Base-by-base conservation (phyloP, 306 rosid genomes). In the Lablab purpureus region DNA sequence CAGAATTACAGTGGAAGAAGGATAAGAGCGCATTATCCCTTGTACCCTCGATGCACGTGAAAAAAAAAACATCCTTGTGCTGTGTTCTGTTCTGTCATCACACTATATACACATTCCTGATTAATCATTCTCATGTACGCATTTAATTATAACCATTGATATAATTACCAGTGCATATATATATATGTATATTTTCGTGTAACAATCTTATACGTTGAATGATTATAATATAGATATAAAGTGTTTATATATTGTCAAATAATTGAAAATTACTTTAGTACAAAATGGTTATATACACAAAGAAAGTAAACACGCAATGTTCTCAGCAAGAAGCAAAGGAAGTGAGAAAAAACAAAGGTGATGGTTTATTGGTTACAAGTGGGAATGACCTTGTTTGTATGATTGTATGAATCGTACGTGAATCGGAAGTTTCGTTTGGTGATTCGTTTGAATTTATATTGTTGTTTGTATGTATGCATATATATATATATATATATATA, bases 361-460 rank as follows among this genome's bases (percentile, higher is more conserved):
- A 22, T 49, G 28, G 58, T 74, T 74, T 68, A 58, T 51, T 66
- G 40, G 52, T 41, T 76, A 81, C 41, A 71, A 68, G 73, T 49
- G 0, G 0, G 73, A 75, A 54, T 41, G 83, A 36, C 45, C 78
- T 37, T 79, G 19, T 82, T 82, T 64, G 85, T 79, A 83, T 51
- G 67, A 58, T 80, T 76, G 75, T 55, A 77, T 64, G 78, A 82
- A 79, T 40, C 62, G 78, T 71, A 63, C 70, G 58, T 80, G 75
- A 66, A 83, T 71, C 65, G 81, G 85, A 83, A 86, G 89, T 83
- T 83, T 86, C 85, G 66, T 82, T 80, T 67, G 85, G 80, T 83
- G 89, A 80, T 83, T 86, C 85, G 66, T 82, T 80, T 67, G 28
- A 83, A 45, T 67, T 74, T 62, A 85, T 77, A 36, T 80, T 25